Evolutionary conservation across 331 rosid genomes (phyloP), one percentile per base, ranked within the genome.

Genomic region (Acacia pycnantha): DNA sequence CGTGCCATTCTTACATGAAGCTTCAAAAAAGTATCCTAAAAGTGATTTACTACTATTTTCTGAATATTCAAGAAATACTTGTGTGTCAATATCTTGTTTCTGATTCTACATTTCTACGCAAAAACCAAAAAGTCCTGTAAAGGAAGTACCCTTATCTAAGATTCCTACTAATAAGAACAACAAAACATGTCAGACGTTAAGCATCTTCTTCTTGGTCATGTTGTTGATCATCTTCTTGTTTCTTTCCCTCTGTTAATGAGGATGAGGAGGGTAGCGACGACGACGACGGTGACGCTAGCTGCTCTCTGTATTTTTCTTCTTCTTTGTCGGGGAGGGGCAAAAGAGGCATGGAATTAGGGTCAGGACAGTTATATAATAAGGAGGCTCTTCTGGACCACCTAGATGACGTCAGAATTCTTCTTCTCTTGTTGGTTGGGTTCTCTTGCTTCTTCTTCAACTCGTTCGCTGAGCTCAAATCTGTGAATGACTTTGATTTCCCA

Each of bases 401-500:
- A 1, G 96, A 76, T 1, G 90, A 88, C 4, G 91, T 88, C 22
- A 84, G 58, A 37, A 91, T 47, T 65, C 94, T 83, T 43, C 92
- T 86, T 76, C 89, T 84, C 75, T 93, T 93, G 84, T 91, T 93
- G 56, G 90, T 88, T 1, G 94, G 90, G 27, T 87, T 90, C 83
- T 93, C 97, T 44, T 71, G 77, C 75, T 91, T 93, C 80, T 91
- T 93, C 80, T 85, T 78, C 24, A 93, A 66, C 27, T 91, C 97
- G 43, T 88, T 88, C 79, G 85, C 84, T 2, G 46, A 54, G 35
- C 78, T 83, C 18, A 94, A 70, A 84, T 87, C 89, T 41, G 90
- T 82, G 73, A 92, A 93, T 31, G 98, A 94, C 77, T 89, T 92
- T 2, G 97, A 94, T 87, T 93, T 92, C 51, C 98, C 98, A 3